Base-by-base conservation (phyloP, 2,329 filamentous ascomycete species). In the Colletotrichum liriopes region DNA sequence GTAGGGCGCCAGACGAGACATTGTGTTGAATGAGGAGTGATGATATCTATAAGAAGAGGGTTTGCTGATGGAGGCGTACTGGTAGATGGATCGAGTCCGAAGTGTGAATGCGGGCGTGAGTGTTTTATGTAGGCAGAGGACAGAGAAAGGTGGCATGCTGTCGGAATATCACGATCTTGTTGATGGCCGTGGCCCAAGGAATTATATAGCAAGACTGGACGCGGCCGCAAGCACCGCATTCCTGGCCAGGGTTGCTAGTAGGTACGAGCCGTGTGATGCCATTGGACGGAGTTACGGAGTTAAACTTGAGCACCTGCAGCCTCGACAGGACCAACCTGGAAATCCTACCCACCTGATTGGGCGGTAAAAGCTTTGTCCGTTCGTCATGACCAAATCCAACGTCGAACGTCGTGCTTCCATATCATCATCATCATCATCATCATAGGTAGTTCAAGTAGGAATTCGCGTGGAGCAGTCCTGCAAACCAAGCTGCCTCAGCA, bases 1-100 rank as follows among this genome's bases (percentile, higher is more conserved):
- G 51, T 73, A 73, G 16, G 70, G 70, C 20, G 70, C 66, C 14
- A 72, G 54, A n/a, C 55, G 67, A 41, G 67, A 47, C 67, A 71
- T 71, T 32, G 37, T 51, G 55, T 3, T 23, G 51, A 41, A 11
- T 8, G 54, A 18, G 35, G n/a, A 26, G 14, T 5, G n/a, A 23
- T 12, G 20, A 14, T 58, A 14, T 5, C 12, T 56, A 52, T 23
- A 16, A 16, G n/a, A 49, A 12, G 16, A 20, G n/a, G 54, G 35
- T n/a, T 41, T 26, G 54, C 23, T 41, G 35, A 58, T 26, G 54
- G 14, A 39, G 54, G 35, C 54, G 54, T 26, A 26, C 16, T 23
- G 54, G 35, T 39, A 23, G n/a, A 41, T 18, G 35, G 35, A 39
- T 37, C 11, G 20, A 2, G 52, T 23, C 2, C 11, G 35, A 39